These are phyloP conservation scores for Prunus mira DNA, from an alignment of 306 rosid genomes.

Conservation along the genomic window DNA sequence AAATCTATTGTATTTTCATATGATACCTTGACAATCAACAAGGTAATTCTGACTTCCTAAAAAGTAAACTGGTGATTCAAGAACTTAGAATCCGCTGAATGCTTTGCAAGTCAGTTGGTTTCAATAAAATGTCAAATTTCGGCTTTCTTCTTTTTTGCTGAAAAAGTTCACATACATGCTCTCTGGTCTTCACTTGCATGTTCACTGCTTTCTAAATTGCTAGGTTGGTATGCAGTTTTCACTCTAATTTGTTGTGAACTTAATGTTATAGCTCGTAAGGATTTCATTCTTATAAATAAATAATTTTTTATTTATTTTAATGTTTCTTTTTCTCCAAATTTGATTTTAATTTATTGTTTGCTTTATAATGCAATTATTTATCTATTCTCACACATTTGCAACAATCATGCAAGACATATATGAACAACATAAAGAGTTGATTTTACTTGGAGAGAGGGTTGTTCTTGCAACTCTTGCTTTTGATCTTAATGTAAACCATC, in stretches of 20 bases:
- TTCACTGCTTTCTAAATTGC: neutral
- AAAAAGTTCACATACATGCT: neutral
- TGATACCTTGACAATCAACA: neutral
- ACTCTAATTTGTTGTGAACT: neutral
- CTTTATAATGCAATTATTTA: neutral
- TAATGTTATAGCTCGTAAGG: neutral
- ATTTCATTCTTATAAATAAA: neutral
- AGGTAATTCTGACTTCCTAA: neutral
- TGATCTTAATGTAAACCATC: constrained; percentile 93
- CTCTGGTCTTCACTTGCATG: constrained; percentile 1
- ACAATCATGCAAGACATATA: constrained; percentile 73
- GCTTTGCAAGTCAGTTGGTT: neutral
- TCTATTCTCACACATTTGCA: constrained; percentile 4
- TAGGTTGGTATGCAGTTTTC: constrained; percentile 25
- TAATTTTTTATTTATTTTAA: neutral
- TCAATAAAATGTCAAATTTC: neutral
- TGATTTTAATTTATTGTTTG: neutral
- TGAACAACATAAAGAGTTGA: constrained; percentile 91
- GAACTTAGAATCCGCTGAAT: neutral
- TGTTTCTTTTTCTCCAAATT: neutral
- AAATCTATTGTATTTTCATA: neutral
- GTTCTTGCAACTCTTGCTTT: constrained; percentile 96
- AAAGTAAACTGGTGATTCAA: neutral
- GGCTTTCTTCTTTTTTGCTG: neutral
- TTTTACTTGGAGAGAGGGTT: constrained; percentile 84